These are phyloP conservation scores for Wickerhamomyces sp. DNA, from an alignment of 1,139 yeast genomes.

Conservation along the genomic window DNA sequence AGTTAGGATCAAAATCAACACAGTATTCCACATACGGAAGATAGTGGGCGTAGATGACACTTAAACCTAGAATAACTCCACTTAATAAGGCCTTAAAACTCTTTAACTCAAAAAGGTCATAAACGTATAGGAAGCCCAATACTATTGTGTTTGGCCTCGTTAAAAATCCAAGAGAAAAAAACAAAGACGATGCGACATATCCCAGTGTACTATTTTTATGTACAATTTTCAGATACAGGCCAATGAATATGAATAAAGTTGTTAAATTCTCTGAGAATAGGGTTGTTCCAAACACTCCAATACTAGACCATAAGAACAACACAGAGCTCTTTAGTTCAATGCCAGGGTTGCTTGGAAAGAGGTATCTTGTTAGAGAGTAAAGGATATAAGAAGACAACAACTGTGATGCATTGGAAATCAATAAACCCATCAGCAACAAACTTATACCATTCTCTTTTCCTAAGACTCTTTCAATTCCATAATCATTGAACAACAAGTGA, in stretches of 20 bases:
- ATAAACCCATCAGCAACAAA: conserved; percentile 29
- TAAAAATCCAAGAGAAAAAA: conserved; percentile 53
- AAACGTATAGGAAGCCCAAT: conserved; percentile 62
- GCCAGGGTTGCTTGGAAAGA: conserved; percentile 29
- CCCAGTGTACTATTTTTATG: conserved; percentile 10
- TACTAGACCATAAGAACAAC: conserved; percentile 62
- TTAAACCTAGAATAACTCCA: conserved; percentile 49
- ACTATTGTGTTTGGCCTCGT: conserved; percentile 75
- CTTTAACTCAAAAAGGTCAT: conserved; percentile 42
- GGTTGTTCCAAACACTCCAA: conserved; percentile 72
- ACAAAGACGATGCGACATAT: conserved; percentile 53
- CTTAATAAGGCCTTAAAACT: conserved; percentile 36
- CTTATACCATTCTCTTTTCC: background rate
- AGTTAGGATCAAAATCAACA: conserved; percentile 51
- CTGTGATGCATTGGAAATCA: conserved; percentile 47
- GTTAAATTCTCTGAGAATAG: conserved; percentile 79
- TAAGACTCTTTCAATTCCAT: background rate
- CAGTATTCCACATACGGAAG: conserved; percentile 59
- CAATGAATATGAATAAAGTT: conserved; percentile 59
- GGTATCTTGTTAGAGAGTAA: conserved; percentile 42
- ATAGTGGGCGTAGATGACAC: conserved; percentile 45
- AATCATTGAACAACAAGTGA: background rate
- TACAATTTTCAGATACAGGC: conserved; percentile 43
- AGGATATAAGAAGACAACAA: conserved; percentile 44
- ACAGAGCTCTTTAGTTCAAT: conserved; percentile 36